Base-by-base conservation (phyloP, 2,329 filamentous ascomycete genomes). In the Penicillium sp. region DNA sequence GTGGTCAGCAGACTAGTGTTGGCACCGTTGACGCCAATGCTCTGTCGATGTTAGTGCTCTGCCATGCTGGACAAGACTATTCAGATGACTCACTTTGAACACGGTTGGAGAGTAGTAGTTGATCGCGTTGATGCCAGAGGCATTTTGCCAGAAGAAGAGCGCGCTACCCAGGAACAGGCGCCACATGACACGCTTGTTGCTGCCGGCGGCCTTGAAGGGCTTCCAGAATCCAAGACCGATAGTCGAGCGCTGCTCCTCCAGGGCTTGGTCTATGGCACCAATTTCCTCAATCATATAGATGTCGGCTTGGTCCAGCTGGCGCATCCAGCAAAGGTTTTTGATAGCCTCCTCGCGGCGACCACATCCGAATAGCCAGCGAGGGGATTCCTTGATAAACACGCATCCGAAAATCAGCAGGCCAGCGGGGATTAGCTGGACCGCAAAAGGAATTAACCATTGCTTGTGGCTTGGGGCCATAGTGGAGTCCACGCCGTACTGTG, bases 71-170 rank as follows among this genome's bases (percentile, higher is more conserved):
- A 18, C 2, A 40, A 9, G 10, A 18, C 8, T 7, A 23, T 12
- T 37, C 13, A 12, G 18, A 32, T 9, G 1, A 35, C 57, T 51
- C 28, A 60, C 57, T 43, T 78, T 78, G 75, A 89, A 88, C 8
- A 89, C 80, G 0, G 80, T 85, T 0, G 86, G 85, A 1, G 75
- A 78, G 68, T 86, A 88, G 71, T 89, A 89, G 73, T 89, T 89
- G 72, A 88, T 84, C 18, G 86, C 86, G 58, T 89, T 89, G 72
- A 89, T 89, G 2, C 87, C 87, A 3, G 74, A 78, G 43, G 84
- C 84, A 60, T 92, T 92, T 69, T 92, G 88, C 78, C 83, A 89
- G 46, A 91, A 73, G 75, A 91, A 91, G 18, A 92, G 76, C 61
- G 87, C 80, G 47, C 80, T 80, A 41, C 87, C 87, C 9, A 91